Percentiles rank a stretch among this genome's conserved stretches.
These are phyloP conservation scores for Prototheca stagnorum DNA, from an alignment of 163 green algal species.

Conservation along the genomic window DNA sequence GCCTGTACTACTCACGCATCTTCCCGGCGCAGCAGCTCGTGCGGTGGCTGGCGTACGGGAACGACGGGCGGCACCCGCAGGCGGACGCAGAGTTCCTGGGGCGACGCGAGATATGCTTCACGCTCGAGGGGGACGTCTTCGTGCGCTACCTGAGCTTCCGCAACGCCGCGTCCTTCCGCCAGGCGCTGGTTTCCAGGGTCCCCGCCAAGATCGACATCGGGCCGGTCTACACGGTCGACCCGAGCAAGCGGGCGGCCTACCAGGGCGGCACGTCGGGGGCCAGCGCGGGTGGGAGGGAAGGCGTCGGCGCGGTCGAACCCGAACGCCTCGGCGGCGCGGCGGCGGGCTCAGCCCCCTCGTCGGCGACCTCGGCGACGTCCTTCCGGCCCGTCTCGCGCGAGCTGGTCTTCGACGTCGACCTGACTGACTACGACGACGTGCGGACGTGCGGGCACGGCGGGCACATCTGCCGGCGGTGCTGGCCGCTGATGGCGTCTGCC, in stretches of 20 bases:
- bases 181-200: conserved; percentile 39
- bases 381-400: conserved; percentile 81
- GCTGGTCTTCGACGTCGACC: conserved; percentile 95
- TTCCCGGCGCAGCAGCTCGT: conserved; percentile 69
- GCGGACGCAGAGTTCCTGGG: conserved; percentile 60
- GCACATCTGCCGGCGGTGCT: conserved; percentile 84
- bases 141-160: conserved; percentile 91
- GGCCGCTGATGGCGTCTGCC: conserved; percentile 86
- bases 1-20: too few relatives aligned
- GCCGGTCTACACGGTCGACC: conserved; percentile 88
- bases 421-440: conserved; percentile 98
- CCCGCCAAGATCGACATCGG: conserved; percentile 97
- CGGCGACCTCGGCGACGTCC: too few relatives aligned
- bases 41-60: conserved; percentile 79
- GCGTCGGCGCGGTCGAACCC: too few relatives aligned
- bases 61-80: conserved; percentile 53
- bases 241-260: conserved; percentile 24
- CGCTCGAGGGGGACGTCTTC: conserved; percentile 92
- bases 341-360: too few relatives aligned
- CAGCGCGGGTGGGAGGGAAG: too few relatives aligned
- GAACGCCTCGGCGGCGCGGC: too few relatives aligned
- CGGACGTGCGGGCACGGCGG: conserved; percentile 76
- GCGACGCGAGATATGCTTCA: conserved; percentile 94
- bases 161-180: conserved; percentile 43
- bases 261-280: too few relatives aligned